Evolutionary conservation across 805 yeast genomes (phyloP).

Genomic region (Saccharomyces eubayanus): DNA sequence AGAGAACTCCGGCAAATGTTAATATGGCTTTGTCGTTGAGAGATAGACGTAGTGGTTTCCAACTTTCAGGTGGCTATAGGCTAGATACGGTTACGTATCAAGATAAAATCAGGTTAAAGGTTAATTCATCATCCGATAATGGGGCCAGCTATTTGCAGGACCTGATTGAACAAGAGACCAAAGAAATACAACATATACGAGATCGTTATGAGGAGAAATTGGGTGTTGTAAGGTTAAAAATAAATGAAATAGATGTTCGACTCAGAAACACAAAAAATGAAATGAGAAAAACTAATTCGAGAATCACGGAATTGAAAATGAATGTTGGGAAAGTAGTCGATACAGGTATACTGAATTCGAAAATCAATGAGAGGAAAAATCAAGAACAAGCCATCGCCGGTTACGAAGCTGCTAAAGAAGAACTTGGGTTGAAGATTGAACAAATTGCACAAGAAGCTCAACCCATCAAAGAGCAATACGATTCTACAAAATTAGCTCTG

Average conservation of each 20-base stretch:
- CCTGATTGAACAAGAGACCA: constrained; percentile 13
- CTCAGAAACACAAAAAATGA: constrained; percentile 22
- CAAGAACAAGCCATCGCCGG: constrained; percentile 21
- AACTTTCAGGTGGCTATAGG: constrained; percentile 40
- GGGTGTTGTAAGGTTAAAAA: constrained; percentile 3
- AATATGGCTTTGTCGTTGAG: constrained; percentile 36
- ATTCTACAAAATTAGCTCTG: constrained; percentile 9
- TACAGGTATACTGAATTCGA: constrained; percentile 21
- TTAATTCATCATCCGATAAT: constrained; percentile 16
- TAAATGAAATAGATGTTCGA: constrained; percentile 21
- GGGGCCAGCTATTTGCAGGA: constrained; percentile 16
- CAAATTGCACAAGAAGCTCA: constrained; percentile 13
- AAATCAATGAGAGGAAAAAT: constrained; percentile 16
- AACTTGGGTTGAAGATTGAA: constrained; percentile 16
- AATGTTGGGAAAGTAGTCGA: constrained; percentile 25
- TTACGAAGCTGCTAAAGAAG: constrained; percentile 22
- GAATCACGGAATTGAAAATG: constrained; percentile 19
- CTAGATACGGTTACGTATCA: constrained; percentile 47
- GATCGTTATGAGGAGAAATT: constrained; percentile 8
- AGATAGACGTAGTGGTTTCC: constrained; percentile 38
- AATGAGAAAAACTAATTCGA: constrained; percentile 22
- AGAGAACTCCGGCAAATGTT: constrained; percentile 34
- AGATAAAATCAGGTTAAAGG: constrained; percentile 15
- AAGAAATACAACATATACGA: constrained; percentile 25
- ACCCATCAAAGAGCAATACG: constrained; percentile 14